A percentile compares a stretch with the other conserved stretches of the same genome.
phyloP scores from a whole-genome alignment of 208 protist species.

The Leishmania braziliensis region DNA sequence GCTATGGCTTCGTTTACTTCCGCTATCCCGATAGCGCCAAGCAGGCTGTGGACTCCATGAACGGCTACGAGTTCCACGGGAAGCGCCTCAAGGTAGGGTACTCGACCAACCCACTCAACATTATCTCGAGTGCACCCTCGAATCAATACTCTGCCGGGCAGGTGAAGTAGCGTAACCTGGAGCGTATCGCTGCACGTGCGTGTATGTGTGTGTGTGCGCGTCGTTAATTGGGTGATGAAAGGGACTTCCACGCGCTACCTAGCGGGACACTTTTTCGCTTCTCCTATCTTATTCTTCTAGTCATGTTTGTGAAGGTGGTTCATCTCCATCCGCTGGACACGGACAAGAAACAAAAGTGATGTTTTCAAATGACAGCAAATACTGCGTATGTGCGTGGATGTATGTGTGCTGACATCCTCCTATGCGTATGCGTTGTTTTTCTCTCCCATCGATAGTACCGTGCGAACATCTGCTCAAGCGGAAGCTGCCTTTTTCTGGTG shows the following conservation, averaged over 20 bases:
- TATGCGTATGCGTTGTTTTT: background rate
- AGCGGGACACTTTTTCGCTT: background rate
- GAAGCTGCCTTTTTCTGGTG: background rate
- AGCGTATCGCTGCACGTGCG: background rate
- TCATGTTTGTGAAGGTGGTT: background rate
- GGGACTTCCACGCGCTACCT: background rate
- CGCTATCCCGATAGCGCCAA: conserved; percentile 55
- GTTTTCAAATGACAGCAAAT: background rate
- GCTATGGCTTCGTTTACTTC: conserved; percentile 86
- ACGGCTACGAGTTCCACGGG: conserved; percentile 71
- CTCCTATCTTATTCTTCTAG: background rate
- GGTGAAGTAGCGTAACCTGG: background rate
- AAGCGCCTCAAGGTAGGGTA: conserved; percentile 80
- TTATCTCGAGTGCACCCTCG: conserved; percentile 23
- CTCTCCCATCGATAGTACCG: background rate
- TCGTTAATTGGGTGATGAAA: no score
- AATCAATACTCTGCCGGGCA: background rate
- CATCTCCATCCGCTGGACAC: background rate
- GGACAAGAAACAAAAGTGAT: background rate
- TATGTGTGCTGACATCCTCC: background rate
- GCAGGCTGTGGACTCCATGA: conserved; percentile 64
- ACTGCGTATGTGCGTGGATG: background rate
- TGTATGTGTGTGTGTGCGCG: background rate
- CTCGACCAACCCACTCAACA: conserved; percentile 80
- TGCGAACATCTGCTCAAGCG: background rate